Evolutionary conservation across 2,329 filamentous ascomycete species (phyloP), one percentile per base, ranked within the genome.

Genomic region (Aspergillus pseudoterreus): DNA sequence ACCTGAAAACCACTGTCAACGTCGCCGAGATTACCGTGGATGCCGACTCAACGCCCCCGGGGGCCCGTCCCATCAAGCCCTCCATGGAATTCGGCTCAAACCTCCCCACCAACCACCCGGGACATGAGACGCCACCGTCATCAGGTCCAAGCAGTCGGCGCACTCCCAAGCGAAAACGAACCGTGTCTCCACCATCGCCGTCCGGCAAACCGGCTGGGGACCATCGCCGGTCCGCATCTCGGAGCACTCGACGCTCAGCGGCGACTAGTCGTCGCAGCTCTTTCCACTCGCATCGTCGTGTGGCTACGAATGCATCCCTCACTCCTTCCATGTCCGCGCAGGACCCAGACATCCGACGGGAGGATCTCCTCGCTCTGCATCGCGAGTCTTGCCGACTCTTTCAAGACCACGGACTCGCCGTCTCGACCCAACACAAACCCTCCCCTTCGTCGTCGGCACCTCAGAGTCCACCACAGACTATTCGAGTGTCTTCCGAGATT

Each of bases 351-450:
- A 51, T 64, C 45, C 61, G 58, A 47, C 65, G 68, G 6, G 64
- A 72, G 47, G 67, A 69, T 12, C 61, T 74, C 9, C 43, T 74
- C 8, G 65, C 69, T 1, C 55, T 74, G 17, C 70, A 74, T 43
- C 70, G 71, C 6, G 67, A 74, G 43, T 71, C 71, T 43, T 71
- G 71, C 47, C 71, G 71, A 14, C 54, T 74, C 1, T 74, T 74
- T 32, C 68, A 73, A 53, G 57, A 62, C 14, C 53, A 53, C 14
- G 49, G 46, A 2, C 22, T 51, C 4, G 38, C 47, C 2, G 51
- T 35, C 14, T 27, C 45, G 9, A 50, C 17, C 15, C 42, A 15
- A n/a, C 27, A 36, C 21, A 32, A 35, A 35, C 35, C 38, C 30
- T 42, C 49, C 10, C 52, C 52, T 12, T 21, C 45, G 11, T 47